These are phyloP conservation scores for Allomyces javanicus DNA, from an alignment of 192 early-diverging fungal genomes.

Conservation along the genomic window DNA sequence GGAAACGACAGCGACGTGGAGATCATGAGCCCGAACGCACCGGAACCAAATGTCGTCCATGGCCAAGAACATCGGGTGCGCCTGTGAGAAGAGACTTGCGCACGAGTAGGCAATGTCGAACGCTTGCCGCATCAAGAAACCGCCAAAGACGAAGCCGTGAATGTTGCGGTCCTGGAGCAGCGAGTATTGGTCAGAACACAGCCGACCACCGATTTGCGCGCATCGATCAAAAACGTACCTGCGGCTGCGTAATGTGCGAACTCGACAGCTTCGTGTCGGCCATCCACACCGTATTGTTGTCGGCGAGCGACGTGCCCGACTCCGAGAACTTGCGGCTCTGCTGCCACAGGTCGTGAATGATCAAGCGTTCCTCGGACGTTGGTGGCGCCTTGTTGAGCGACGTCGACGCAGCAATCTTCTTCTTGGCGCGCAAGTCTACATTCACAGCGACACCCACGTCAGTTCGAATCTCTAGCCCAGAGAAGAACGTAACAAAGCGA, in stretches of 20 bases:
- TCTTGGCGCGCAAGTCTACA: conserved; percentile 31
- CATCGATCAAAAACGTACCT: conserved; percentile 6
- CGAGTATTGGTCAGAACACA: too few species aligned
- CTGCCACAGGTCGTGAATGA: conserved; percentile 60
- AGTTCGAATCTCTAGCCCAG: conserved; percentile 32
- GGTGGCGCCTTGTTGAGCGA: conserved; percentile 49
- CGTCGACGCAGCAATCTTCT: conserved; percentile 19
- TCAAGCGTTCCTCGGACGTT: conserved; percentile 48
- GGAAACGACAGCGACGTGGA: too few species aligned
- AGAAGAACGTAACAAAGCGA: not conserved
- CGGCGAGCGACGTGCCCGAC: conserved; percentile 2
- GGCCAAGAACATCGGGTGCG: conserved; percentile 35
- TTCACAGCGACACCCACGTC: conserved; percentile 10
- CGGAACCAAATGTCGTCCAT: conserved; percentile 54
- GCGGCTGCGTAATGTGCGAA: conserved; percentile 46
- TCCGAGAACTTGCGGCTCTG: conserved; percentile 41
- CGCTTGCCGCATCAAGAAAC: conserved; percentile 64
- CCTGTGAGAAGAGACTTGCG: conserved; percentile 42
- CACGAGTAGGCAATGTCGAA: conserved; percentile 67
- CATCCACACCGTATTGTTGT: conserved; percentile 41
- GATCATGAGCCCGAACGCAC: too few species aligned
- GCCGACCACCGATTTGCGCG: not conserved
- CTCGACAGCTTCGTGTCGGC: conserved; percentile 51
- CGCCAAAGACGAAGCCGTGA: conserved; percentile 57
- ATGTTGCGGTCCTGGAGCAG: conserved; percentile 43